Conservation (phyloP, 177 flowering plant species). For the Vitis hybrid region DNA sequence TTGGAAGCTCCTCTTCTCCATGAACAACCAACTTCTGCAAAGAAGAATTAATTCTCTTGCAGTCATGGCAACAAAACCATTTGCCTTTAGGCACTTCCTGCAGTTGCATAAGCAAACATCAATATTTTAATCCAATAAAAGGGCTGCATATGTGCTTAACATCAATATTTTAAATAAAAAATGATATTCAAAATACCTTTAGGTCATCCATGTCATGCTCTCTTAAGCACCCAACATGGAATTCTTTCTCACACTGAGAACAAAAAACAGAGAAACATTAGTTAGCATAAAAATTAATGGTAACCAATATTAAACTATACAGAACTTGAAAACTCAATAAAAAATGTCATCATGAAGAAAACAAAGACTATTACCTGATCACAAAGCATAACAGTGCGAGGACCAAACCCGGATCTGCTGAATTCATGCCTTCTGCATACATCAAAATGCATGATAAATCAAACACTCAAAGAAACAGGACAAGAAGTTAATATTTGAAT, state of each 20-base stretch:
- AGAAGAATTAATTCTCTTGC: slow-evolving; percentile 49
- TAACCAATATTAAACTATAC: neutral
- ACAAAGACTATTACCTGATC: slow-evolving; percentile 65
- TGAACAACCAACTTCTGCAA: slow-evolving; percentile 47
- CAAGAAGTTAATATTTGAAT: neutral
- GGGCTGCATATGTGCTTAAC: neutral
- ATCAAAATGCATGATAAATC: slow-evolving; percentile 5
- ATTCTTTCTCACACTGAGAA: slow-evolving; percentile 86
- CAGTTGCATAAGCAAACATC: neutral
- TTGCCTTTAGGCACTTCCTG: slow-evolving; percentile 82
- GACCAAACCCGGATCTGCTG: slow-evolving; percentile 62
- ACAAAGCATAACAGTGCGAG: slow-evolving; percentile 81
- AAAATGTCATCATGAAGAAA: neutral
- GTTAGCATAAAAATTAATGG: neutral
- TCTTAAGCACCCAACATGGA: slow-evolving; percentile 87
- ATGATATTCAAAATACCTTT: slow-evolving; percentile 40
- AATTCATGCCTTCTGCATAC: slow-evolving; percentile 58
- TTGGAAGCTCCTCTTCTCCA: slow-evolving; percentile 58
- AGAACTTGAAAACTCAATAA: neutral
- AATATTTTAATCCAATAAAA: too few species aligned
- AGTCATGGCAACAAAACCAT: slow-evolving; percentile 78
- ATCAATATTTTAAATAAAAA: neutral
- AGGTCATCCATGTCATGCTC: slow-evolving; percentile 69
- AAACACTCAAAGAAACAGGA: neutral
- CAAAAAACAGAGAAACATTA: neutral